Evolutionary conservation across 1,284 basidiomycete genomes (phyloP).

Genomic region (Sanguinoderma infundibulare): DNA sequence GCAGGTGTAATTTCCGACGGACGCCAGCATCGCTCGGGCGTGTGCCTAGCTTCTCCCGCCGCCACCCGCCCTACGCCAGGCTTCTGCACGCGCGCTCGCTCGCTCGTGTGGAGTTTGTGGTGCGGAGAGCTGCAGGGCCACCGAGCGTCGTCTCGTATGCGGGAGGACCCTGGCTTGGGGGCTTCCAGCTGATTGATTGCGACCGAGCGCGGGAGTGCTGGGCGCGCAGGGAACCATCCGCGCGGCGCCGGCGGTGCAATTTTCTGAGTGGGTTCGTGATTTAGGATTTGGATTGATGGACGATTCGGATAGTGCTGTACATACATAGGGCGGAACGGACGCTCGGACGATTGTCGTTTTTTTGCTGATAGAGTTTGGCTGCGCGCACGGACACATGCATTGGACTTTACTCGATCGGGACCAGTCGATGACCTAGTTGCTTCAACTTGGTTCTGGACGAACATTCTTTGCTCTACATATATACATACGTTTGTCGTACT

Average conservation of each 20-base stretch:
- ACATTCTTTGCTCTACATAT: not conserved
- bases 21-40: not conserved
- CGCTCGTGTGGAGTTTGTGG: too few relatives aligned
- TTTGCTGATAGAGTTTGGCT: slow-evolving; percentile 2
- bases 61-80: not conserved
- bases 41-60: not conserved
- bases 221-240: not conserved
- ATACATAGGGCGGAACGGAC: slow-evolving; percentile 8
- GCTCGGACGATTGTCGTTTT: slow-evolving; percentile 9
- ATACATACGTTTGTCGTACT: too few relatives aligned
- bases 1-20: slow-evolving; percentile 16
- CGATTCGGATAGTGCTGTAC: not conserved
- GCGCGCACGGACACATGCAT: not conserved
- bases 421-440: not conserved
- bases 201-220: not conserved
- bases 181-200: not conserved
- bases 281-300: slow-evolving; percentile 1
- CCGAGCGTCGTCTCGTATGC: not conserved
- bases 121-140: too few relatives aligned
- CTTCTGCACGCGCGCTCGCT: not conserved
- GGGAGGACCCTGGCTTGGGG: not conserved
- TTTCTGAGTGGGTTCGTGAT: not conserved
- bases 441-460: not conserved
- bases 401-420: too few relatives aligned
- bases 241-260: not conserved